These are phyloP conservation scores for Kluyveromyces nonfermentans DNA, from an alignment of 805 yeast genomes.

Conservation along the genomic window DNA sequence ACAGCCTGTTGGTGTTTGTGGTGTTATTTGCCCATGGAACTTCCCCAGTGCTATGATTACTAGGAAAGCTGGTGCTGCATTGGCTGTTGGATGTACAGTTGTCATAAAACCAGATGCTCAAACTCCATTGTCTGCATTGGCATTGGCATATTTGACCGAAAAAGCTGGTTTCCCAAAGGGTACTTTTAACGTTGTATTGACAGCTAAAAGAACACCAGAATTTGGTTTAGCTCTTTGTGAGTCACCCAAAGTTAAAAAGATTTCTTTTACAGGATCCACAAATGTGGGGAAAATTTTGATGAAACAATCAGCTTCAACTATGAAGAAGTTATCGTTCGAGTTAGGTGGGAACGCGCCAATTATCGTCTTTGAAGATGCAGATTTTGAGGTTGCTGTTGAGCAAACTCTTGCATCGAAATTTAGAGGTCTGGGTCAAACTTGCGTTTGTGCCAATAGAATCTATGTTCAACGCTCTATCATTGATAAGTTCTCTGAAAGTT, in stretches of 20 bases:
- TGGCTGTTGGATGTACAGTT: slow-evolving; percentile 57
- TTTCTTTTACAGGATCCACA: slow-evolving; percentile 60
- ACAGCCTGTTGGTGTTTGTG: slow-evolving; percentile 58
- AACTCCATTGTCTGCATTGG: slow-evolving; percentile 53
- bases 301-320: slow-evolving; percentile 46
- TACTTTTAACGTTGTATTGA: slow-evolving; percentile 42
- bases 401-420: slow-evolving; percentile 47
- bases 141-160: slow-evolving; percentile 44
- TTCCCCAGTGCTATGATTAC: slow-evolving; percentile 63
- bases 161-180: slow-evolving; percentile 57
- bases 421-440: slow-evolving; percentile 56
- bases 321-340: slow-evolving; percentile 54
- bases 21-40: slow-evolving; percentile 58
- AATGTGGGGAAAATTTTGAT: slow-evolving; percentile 50
- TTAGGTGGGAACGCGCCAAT: slow-evolving; percentile 64
- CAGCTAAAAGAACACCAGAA: slow-evolving; percentile 42
- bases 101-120: slow-evolving; percentile 53
- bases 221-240: slow-evolving; percentile 44
- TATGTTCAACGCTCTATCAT: slow-evolving; percentile 45
- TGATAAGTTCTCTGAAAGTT: slow-evolving; percentile 37
- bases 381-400: slow-evolving; percentile 45
- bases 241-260: slow-evolving; percentile 40
- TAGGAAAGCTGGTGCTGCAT: slow-evolving; percentile 54
- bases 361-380: slow-evolving; percentile 52
- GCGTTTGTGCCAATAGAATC: slow-evolving; percentile 54